phyloP scores from a whole-genome alignment of 106 monocot genomes.

The Narthecium ossifragum region DNA sequence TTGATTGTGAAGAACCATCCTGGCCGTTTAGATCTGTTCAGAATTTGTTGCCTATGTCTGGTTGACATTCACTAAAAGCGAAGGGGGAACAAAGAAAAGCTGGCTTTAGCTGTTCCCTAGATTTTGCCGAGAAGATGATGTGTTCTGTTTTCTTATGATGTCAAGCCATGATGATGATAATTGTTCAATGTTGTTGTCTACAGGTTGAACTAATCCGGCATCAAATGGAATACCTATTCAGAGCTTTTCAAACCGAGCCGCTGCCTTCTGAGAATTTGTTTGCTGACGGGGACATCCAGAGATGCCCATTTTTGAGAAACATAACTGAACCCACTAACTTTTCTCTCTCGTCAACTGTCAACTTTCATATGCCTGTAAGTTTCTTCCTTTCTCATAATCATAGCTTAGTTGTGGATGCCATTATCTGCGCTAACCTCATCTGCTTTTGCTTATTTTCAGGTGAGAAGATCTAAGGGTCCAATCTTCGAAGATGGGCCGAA shows the following conservation, averaged over 20 bases:
- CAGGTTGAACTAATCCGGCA: background rate
- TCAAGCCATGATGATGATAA: too few relatives aligned
- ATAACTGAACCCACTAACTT: slow-evolving; percentile 48
- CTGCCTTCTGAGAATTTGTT: slow-evolving; percentile 11
- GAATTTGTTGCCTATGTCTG: too few relatives aligned
- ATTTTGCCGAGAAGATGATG: too few relatives aligned
- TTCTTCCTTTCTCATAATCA: background rate
- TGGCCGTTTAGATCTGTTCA: too few relatives aligned
- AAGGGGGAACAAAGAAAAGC: too few relatives aligned
- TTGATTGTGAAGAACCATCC: too few relatives aligned
- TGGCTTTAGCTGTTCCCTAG: too few relatives aligned
- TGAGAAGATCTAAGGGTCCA: slow-evolving; percentile 33
- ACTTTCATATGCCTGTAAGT: slow-evolving; percentile 32
- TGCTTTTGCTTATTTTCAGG: slow-evolving; percentile 12
- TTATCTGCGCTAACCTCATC: too few relatives aligned
- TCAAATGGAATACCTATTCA: slow-evolving; percentile 21
- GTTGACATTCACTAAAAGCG: too few relatives aligned
- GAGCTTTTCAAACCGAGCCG: slow-evolving; percentile 17
- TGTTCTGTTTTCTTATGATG: too few relatives aligned
- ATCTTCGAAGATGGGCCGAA: slow-evolving; percentile 68
- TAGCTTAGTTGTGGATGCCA: too few relatives aligned
- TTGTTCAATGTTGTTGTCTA: background rate
- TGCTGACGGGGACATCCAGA: slow-evolving; percentile 25
- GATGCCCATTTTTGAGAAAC: slow-evolving; percentile 46
- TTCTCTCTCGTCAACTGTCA: slow-evolving; percentile 22